Evolutionary conservation across 306 rosid genomes (phyloP).

Genomic region (Quercus gilva): DNA sequence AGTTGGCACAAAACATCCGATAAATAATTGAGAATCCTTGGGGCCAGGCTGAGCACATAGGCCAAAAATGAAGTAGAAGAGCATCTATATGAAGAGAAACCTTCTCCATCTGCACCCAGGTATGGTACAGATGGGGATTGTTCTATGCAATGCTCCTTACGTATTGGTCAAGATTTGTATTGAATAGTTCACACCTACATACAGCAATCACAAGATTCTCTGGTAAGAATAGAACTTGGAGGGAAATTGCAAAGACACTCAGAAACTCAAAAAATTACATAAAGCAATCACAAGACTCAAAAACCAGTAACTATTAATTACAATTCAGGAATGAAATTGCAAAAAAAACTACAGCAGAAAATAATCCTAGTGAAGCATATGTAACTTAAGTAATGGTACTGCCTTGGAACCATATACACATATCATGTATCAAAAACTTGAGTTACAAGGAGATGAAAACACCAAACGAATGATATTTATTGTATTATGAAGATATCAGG

Average conservation of each 20-base stretch:
- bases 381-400: background rate
- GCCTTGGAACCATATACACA: no score
- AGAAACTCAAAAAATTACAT: slow-evolving; percentile 14
- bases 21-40: background rate
- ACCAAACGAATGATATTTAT: background rate
- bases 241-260: background rate
- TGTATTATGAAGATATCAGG: background rate
- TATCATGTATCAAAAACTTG: no score
- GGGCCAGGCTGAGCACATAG: background rate
- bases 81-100: background rate
- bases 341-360: background rate
- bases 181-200: slow-evolving; percentile 80
- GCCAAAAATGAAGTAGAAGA: background rate
- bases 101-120: no score
- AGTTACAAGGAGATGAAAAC: background rate
- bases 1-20: background rate
- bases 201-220: slow-evolving; percentile 15
- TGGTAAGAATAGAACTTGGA: background rate
- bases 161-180: slow-evolving; percentile 86
- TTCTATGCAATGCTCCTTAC: slow-evolving; percentile 76
- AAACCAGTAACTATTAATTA: background rate
- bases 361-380: background rate
- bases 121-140: background rate
- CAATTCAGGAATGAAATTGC: no score
- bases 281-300: slow-evolving; percentile 17